Evolutionary conservation across 768 basidiomycete genomes (phyloP), one percentile per base, ranked within the genome.

Genomic region (Steccherinum ochraceum): DNA sequence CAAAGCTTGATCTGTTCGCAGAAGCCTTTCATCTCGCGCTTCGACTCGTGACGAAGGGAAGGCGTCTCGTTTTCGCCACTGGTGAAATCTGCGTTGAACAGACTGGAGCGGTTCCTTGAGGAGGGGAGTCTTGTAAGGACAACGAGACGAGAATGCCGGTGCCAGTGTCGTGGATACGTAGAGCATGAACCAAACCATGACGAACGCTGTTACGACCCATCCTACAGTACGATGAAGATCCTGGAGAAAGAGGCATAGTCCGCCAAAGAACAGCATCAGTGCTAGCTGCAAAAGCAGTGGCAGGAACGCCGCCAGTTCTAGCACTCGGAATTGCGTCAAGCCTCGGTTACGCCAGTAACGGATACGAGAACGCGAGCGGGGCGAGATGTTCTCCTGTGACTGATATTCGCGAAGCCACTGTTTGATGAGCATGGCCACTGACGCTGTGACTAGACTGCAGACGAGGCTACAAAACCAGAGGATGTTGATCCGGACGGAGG

Each of bases 381-480:
- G 35, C 12, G 45, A 18, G 2, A 53, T 25, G 23, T 52, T 30
- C 40, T 24, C 21, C 10, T 48, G 55, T 3, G 30, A 13, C 2
- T 13, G 41, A 24, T 43, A 48, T 26, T 50, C 45, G 3, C 52
- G 43, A n/a, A 65, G 56, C 64, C 65, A 67, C 45, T 65, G 63
- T 43, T 63, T 61, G 24, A 60, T 60, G 26, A 63, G 46, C 52
- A 67, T 63, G 43, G 60, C 58, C 19, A 62, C 48, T 19, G 57
- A 57, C 1, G 64, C 60, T 0, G 61, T 53, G n/a, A 57, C 40
- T 4, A 67, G 58, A 21, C 56, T 59, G 27, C 58, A 50, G 2
- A 56, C 48, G 12, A 67, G 61, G 39, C 59, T 60, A 1, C 57
- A 45, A 51, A 62, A 62, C 59, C 61, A 63, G 1, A 64, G 51